Evolutionary conservation across 2,329 filamentous ascomycete species (phyloP), one percentile per base, ranked within the genome.

Genomic region (Cordyceps farinosa): DNA sequence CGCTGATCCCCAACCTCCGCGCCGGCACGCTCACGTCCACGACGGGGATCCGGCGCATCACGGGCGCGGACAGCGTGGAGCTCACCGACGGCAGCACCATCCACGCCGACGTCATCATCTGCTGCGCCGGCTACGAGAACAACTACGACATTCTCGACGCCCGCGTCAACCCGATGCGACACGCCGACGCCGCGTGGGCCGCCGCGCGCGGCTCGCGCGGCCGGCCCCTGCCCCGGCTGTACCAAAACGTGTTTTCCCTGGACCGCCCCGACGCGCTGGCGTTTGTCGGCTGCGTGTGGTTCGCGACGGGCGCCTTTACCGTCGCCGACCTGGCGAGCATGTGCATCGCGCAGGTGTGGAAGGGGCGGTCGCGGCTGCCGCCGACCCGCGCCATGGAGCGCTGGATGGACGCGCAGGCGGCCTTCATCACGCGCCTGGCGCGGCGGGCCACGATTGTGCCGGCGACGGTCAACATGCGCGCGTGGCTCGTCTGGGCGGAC

Each of bases 271-370:
- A 79, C 10, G 79, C 77, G 9, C 72, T 82, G 5, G 81, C 78
- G 0, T 76, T 81, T 57, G 68, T 80, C 62, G 76, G 76, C 64
- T 74, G 74, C 59, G 69, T 72, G 8, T 72, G 73, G 7, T 73
- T 76, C 42, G 70, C 72, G 62, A 69, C 76, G 44, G 71, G 73
- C 57, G 74, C 72, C 61, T 76, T 65, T 17, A 71, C 73, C 13
- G 69, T 79, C 11, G 72, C 76, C 50, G 80, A 82, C 64, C 69
- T 83, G 42, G 74, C 74, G 5, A 70, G 74, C 48, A 80, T 80
- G 78, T 67, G 68, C n/a, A 67, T 83, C 9, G 75, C 77, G 1
- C 79, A 81, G 61, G 69, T 80, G 17, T 83, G 77, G 76, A 73
- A 74, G 4, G 77, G 76, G 1, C 71, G 70, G 3, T 74, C 73